Evolutionary conservation across 139 green algal genomes (phyloP).

Genomic region (Nannochloris sp.): DNA sequence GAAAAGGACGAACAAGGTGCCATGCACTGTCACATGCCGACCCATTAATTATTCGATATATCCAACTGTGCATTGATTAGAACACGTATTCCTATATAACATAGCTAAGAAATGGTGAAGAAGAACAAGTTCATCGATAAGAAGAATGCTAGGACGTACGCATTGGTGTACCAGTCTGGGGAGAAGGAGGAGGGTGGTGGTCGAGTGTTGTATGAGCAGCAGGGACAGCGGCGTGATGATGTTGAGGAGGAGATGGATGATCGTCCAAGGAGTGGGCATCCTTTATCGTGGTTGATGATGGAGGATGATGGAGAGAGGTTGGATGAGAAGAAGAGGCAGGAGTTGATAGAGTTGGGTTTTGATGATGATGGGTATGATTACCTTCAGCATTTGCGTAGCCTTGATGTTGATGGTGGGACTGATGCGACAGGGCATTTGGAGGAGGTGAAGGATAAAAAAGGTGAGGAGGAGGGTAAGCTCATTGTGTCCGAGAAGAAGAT

Average conservation of each 20-base stretch:
- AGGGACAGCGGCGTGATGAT: background rate
- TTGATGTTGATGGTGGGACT: conserved; percentile 17
- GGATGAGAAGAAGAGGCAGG: conserved; percentile 40
- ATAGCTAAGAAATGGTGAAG: conserved; percentile 34
- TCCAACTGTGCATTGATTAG: background rate
- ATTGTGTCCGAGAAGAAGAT: background rate
- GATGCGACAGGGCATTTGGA: conserved; percentile 15
- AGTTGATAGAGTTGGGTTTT: conserved; percentile 74
- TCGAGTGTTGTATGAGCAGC: conserved; percentile 31
- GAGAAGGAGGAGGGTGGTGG: conserved; percentile 6
- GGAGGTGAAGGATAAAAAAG: background rate
- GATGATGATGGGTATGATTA: conserved; percentile 97
- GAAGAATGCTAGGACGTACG: conserved; percentile 62
- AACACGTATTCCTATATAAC: background rate
- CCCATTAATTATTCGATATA: background rate
- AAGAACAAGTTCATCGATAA: conserved; percentile 81
- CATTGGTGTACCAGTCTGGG: conserved; percentile 44
- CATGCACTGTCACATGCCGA: too few relatives aligned
- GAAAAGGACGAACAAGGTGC: too few relatives aligned
- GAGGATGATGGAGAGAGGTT: conserved; percentile 8
- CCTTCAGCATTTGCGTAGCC: conserved; percentile 62
- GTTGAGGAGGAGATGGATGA: background rate
- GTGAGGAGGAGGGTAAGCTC: background rate
- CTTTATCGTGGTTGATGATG: conserved; percentile 39
- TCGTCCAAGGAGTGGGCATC: conserved; percentile 23